Percentiles rank a stretch among this genome's conserved stretches.
Evolutionary conservation across 441 rosid genomes (phyloP).

Genomic region (Populus hybrid): DNA sequence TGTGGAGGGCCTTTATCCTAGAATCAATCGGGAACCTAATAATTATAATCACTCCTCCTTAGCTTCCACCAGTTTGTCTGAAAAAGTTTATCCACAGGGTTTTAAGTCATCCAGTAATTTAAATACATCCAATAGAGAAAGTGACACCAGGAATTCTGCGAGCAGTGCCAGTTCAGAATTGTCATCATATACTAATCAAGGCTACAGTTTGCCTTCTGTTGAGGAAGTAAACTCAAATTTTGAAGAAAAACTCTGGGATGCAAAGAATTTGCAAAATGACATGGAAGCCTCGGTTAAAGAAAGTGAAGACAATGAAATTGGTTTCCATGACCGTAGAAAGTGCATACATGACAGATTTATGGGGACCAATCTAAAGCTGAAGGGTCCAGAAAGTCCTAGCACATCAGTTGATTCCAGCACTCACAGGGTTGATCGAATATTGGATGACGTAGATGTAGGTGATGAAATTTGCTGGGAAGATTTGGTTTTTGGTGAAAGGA

Average conservation of each 20-base stretch:
- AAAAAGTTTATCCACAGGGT: constrained; percentile 44
- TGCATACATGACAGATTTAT: constrained; percentile 50
- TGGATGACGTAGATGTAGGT: constrained; percentile 91
- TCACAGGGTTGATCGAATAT: constrained; percentile 55
- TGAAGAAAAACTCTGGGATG: no score
- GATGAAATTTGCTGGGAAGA: constrained; percentile 99
- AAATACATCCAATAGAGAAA: constrained; percentile 40
- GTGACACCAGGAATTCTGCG: constrained; percentile 30
- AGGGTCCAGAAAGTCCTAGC: constrained; percentile 67
- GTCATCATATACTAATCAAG: constrained; percentile 39
- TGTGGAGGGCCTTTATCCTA: constrained; percentile 66
- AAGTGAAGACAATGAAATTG: constrained; percentile 44
- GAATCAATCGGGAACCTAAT: constrained; percentile 67
- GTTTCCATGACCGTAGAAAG: constrained; percentile 46
- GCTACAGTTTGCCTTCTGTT: constrained; percentile 27
- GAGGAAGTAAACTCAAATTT: constrained; percentile 35
- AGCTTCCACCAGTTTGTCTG: constrained; percentile 55
- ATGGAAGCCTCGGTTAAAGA: constrained; percentile 28
- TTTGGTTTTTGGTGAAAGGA: constrained; percentile 92
- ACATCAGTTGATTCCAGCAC: constrained; percentile 56
- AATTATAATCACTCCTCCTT: constrained; percentile 41
- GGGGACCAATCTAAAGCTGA: constrained; percentile 48
- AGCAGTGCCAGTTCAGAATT: constrained; percentile 33
- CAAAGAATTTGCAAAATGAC: constrained; percentile 38
- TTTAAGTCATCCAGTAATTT: constrained; percentile 37